Base-by-base conservation (phyloP, 2,329 filamentous ascomycete species). In the Aspergillus pseudoviridinutans region DNA sequence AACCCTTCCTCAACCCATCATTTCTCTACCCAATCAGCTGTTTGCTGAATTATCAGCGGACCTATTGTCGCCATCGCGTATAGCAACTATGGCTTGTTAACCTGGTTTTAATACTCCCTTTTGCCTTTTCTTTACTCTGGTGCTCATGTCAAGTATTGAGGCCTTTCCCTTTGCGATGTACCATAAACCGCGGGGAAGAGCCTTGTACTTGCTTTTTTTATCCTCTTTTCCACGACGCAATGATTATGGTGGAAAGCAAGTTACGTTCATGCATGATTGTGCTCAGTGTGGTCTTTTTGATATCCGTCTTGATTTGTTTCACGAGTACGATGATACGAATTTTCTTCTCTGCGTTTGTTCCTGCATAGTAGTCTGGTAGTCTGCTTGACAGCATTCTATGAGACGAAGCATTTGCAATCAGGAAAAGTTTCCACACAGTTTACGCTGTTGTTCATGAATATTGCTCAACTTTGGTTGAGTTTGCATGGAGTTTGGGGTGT, bases 181-280 rank as follows among this genome's bases (percentile, higher is more conserved):
- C 59, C 60, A 72, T 73, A 73, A 73, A 73, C 71, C 71, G 71
- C 71, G 64, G 58, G 61, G 56, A 22, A 27, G 9, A 14, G 28
- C 25, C 28, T 35, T 54, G 38, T 24, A 54, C 32, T 47, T 32
- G 35, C 44, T 49, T 7, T 9, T 41, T 47, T 51, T 57, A n/a
- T n/a, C 46, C 41, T 41, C 25, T 53, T 57, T 52, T 54, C 38
- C 55, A 20, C 38, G 52, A 24, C 27, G 44, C 12, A 47, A 47
- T 47, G 44, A 24, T 47, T 47, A 47, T 25, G 44, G 44, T 47
- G 44, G 44, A 47, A 27, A 24, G 6, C 22, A 27, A 47, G 12
- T 47, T 27, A 25, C 27, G 44, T 27, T 27, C 14, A 22, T 47
- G 41, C 22, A 17, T 17, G 14, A 38, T 17, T 38, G 14, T n/a